Percentiles rank a stretch among this genome's conserved stretches.
These are phyloP conservation scores for Talaromyces thailandensis DNA, from an alignment of 495 filamentous ascomycete species.

Conservation along the genomic window DNA sequence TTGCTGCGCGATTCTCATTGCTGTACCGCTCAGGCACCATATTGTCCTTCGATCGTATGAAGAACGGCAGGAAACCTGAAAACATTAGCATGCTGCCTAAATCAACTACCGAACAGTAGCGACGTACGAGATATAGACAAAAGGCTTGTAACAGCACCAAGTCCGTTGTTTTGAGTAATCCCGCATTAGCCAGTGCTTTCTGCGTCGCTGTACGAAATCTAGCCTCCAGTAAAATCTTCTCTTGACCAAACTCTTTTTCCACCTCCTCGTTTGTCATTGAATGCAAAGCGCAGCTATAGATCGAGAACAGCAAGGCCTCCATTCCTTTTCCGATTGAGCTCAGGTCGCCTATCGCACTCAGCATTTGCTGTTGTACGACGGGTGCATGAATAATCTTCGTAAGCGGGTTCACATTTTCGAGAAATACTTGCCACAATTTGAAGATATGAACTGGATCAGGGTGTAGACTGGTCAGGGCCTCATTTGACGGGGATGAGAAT, in stretches of 20 bases:
- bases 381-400: conserved; percentile 16
- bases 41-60: conserved; percentile 23
- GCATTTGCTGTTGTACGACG: conserved; percentile 8
- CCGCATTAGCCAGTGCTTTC: conserved; percentile 16
- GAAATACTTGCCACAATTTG: conserved; percentile 12
- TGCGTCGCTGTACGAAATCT: conserved; percentile 19
- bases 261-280: conserved; percentile 11
- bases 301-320: conserved; percentile 12
- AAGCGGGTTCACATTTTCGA: conserved; percentile 16
- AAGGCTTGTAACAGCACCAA: conserved; percentile 19
- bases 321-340: conserved; percentile 1
- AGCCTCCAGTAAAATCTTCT: not conserved
- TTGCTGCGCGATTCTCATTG: conserved; percentile 6
- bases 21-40: conserved; percentile 17
- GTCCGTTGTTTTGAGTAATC: conserved; percentile 18
- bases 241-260: not conserved
- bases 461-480: not conserved
- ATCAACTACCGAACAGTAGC: not conserved
- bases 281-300: conserved; percentile 9
- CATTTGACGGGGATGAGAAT: not conserved
- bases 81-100: not conserved
- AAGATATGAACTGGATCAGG: conserved; percentile 9
- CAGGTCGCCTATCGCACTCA: conserved; percentile 7
- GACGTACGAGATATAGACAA: conserved; percentile 10
- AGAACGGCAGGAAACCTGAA: conserved; percentile 13